A percentile compares a stretch with the other conserved stretches of the same genome.
Conservation (phyloP, 495 filamentous ascomycete species). For the Penicillium canescens region DNA sequence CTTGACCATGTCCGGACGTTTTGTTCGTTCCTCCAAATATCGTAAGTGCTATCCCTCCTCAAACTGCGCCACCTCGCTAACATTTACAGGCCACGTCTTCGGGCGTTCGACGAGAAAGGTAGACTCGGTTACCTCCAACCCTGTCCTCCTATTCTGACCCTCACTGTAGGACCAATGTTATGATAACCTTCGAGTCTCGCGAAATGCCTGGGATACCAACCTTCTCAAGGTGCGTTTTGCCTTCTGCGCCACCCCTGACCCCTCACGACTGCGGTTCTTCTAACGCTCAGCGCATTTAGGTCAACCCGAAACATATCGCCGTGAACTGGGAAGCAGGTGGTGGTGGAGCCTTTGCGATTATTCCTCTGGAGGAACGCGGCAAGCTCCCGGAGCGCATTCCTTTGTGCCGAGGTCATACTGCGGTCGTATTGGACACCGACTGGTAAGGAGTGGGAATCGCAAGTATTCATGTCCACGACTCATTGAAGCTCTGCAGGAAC, state of each 20-base stretch:
- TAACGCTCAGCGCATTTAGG: slow-evolving; percentile 50
- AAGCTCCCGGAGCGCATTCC: slow-evolving; percentile 91
- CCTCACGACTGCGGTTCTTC: slow-evolving; percentile 25
- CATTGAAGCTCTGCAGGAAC: slow-evolving; percentile 62
- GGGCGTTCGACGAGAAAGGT: slow-evolving; percentile 91
- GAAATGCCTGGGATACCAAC: slow-evolving; percentile 99
- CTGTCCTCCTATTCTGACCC: slow-evolving; percentile 11
- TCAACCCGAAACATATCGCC: slow-evolving; percentile 90
- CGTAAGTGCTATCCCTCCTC: slow-evolving; percentile 59
- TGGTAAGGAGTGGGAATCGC: slow-evolving; percentile 60
- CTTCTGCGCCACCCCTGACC: slow-evolving; percentile 29
- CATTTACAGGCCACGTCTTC: slow-evolving; percentile 86
- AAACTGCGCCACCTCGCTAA: slow-evolving; percentile 24
- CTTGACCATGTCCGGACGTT: slow-evolving; percentile 83
- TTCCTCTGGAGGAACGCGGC: slow-evolving; percentile 85
- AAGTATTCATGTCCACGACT: slow-evolving; percentile 1
- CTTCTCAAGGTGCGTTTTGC: slow-evolving; percentile 75
- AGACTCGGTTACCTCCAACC: slow-evolving; percentile 19
- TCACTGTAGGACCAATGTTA: slow-evolving; percentile 77
- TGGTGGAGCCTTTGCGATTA: slow-evolving; percentile 95
- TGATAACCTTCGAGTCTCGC: slow-evolving; percentile 91
- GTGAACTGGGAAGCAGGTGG: slow-evolving; percentile 99
- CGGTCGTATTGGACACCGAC: slow-evolving; percentile 94
- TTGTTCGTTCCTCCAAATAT: slow-evolving; percentile 98
- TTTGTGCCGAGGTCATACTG: slow-evolving; percentile 93